Conservation (phyloP, 2,329 filamentous ascomycete species). For the Neurospora sp. region DNA sequence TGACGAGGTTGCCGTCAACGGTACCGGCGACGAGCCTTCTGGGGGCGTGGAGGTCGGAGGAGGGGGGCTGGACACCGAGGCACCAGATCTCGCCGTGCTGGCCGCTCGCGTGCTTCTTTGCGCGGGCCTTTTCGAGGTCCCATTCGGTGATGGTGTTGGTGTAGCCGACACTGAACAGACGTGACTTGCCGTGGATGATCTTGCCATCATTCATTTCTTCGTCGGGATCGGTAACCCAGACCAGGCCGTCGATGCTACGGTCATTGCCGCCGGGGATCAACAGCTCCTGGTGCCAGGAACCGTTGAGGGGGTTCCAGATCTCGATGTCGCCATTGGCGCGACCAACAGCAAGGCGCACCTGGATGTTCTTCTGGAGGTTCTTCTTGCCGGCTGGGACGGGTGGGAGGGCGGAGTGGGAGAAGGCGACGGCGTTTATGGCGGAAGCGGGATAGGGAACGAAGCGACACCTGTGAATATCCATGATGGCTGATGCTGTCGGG, state of each 20-base stretch:
- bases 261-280: conserved; percentile 76
- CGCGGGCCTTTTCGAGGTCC: conserved; percentile 72
- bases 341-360: conserved; percentile 74
- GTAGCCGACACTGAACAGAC: conserved; percentile 94
- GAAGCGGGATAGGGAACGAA: conserved; percentile 90
- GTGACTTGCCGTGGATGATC: conserved; percentile 58
- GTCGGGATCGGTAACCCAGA: conserved; percentile 82
- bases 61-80: conserved; percentile 71
- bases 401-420: conserved; percentile 63
- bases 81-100: conserved; percentile 98
- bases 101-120: conserved; percentile 74
- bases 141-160: conserved; percentile 90
- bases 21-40: conserved; percentile 74
- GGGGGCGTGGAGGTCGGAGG: conserved; percentile 21
- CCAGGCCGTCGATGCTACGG: conserved; percentile 79
- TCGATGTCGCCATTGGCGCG: conserved; percentile 94
- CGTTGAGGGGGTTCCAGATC: conserved; percentile 85
- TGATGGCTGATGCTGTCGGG: conserved; percentile 27
- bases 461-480: conserved; percentile 96
- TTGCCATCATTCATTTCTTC: conserved; percentile 55
- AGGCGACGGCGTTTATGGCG: conserved; percentile 88
- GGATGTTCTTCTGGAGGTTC: conserved; percentile 42
- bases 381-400: conserved; percentile 34
- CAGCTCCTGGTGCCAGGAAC: conserved; percentile 82
- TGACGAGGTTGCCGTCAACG: conserved; percentile 78